Conservation (phyloP, 192 early-diverging fungal species). For the Glomus cerebriforme region DNA sequence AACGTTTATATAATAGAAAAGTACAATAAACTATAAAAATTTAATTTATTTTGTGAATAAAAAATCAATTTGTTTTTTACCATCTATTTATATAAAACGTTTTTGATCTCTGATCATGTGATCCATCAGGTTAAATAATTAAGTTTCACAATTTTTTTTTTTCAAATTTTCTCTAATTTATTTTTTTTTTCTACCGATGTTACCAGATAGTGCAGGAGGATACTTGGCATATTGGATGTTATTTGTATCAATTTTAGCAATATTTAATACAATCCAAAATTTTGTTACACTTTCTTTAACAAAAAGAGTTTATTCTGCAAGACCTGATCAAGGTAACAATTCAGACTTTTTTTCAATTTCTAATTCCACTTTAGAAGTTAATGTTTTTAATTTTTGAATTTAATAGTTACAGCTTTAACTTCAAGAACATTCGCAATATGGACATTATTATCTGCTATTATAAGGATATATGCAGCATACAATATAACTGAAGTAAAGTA, state of each 20-base stretch:
- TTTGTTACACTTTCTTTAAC: conserved; percentile 77
- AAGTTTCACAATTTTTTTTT: no score
- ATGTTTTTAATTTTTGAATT: background rate
- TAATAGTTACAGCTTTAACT: conserved; percentile 75
- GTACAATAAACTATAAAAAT: no score
- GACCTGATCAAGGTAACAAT: conserved; percentile 59
- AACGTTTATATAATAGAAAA: no score
- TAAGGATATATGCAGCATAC: conserved; percentile 86
- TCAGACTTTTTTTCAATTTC: background rate
- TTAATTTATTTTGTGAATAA: no score
- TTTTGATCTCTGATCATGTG: no score
- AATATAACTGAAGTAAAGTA: conserved; percentile 74
- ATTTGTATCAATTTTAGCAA: conserved; percentile 1
- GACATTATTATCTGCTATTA: conserved; percentile 79
- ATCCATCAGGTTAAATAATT: no score
- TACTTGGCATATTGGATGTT: conserved; percentile 16
- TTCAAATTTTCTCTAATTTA: no score
- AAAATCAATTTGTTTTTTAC: no score
- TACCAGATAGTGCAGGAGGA: background rate
- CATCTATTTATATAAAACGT: no score
- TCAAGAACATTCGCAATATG: conserved; percentile 86
- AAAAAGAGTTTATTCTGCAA: conserved; percentile 70
- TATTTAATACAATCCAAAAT: conserved; percentile 79
- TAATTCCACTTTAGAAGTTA: conserved; percentile 3
- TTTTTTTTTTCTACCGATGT: background rate